Evolutionary conservation across 345 rosid species (phyloP).

Genomic region (Aegle marmelos): DNA sequence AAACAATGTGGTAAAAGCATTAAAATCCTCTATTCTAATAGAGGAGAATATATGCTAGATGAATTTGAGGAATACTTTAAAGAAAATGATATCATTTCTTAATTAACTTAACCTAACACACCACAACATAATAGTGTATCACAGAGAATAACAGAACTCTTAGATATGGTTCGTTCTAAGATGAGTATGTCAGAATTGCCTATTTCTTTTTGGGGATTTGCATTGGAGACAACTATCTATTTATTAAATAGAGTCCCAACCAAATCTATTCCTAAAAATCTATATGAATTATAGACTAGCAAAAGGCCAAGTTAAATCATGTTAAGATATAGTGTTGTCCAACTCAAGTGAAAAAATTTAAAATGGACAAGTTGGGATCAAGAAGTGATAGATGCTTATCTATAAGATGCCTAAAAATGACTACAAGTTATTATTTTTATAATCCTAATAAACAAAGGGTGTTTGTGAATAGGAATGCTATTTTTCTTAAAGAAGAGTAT

Average conservation of each 20-base stretch:
- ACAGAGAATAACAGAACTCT: background rate
- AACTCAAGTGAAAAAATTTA: background rate
- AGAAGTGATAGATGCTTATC: too few relatives aligned
- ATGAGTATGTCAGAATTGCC: background rate
- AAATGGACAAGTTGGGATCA: background rate
- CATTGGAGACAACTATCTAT: background rate
- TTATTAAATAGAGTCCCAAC: background rate
- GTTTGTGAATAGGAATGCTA: background rate
- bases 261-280: background rate
- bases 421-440: background rate
- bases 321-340: too few relatives aligned
- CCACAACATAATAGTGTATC: background rate
- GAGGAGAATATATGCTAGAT: background rate
- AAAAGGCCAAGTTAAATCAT: background rate
- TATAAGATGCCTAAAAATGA: background rate
- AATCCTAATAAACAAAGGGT: background rate
- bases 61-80: background rate
- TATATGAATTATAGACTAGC: background rate
- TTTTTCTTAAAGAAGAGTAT: too few relatives aligned
- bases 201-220: too few relatives aligned
- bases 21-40: background rate
- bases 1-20: background rate
- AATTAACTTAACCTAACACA: background rate
- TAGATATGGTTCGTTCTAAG: background rate
- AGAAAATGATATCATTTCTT: background rate